phyloP scores from a whole-genome alignment of 306 rosid genomes.

The Prunus padus region DNA sequence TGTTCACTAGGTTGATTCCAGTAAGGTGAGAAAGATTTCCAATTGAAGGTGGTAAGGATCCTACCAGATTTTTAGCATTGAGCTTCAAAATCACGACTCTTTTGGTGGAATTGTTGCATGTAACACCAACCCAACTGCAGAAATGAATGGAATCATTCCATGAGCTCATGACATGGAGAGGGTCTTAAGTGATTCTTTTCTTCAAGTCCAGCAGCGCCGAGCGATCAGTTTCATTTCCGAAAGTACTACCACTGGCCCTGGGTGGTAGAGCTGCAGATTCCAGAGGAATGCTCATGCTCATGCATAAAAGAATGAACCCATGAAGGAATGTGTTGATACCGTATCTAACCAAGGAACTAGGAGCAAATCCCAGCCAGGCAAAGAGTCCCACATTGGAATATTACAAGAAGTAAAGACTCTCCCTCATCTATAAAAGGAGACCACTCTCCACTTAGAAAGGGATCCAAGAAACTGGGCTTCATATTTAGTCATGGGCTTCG shows the following conservation, averaged over 20 bases:
- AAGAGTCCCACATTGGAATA: too few relatives aligned
- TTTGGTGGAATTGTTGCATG: conserved; percentile 33
- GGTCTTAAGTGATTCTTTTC: conserved; percentile 17
- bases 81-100: conserved; percentile 30
- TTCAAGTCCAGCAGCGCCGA: conserved; percentile 38
- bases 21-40: conserved; percentile 39
- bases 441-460: too few relatives aligned
- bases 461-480: too few relatives aligned
- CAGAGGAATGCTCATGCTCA: conserved; percentile 7
- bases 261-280: not conserved
- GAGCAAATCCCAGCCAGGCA: too few relatives aligned
- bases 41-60: conserved; percentile 34
- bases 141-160: conserved; percentile 43
- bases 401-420: too few relatives aligned
- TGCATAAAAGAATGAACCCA: not conserved
- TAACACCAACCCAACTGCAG: conserved; percentile 42
- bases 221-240: conserved; percentile 31
- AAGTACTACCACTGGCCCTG: not conserved
- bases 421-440: too few relatives aligned
- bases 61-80: conserved; percentile 7
- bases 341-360: too few relatives aligned
- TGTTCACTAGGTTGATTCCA: conserved; percentile 14
- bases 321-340: too few relatives aligned
- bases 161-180: conserved; percentile 13
- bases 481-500: too few relatives aligned